phyloP scores from a whole-genome alignment of 495 filamentous ascomycete species.

The Apiosordaria backusii region DNA sequence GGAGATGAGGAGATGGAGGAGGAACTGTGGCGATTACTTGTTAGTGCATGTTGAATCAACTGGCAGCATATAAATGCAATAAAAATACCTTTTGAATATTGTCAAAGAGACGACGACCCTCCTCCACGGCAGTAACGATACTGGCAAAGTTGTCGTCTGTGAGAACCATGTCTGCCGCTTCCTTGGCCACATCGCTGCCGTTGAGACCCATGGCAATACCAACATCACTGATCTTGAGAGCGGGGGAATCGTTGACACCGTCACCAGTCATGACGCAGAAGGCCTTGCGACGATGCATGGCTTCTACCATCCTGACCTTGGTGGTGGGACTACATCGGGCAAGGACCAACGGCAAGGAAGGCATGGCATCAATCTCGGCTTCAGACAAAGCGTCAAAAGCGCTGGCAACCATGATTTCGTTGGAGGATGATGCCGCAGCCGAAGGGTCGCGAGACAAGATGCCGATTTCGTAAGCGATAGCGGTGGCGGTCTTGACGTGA shows the following conservation, averaged over 20 bases:
- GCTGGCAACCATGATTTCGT: conserved; percentile 57
- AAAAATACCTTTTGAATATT: conserved; percentile 65
- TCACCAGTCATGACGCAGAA: conserved; percentile 70
- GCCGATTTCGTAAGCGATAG: conserved; percentile 72
- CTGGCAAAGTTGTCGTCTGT: conserved; percentile 85
- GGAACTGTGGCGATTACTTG: conserved; percentile 49
- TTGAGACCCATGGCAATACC: conserved; percentile 83
- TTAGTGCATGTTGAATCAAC: not conserved
- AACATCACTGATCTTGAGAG: conserved; percentile 72
- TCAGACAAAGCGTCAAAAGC: conserved; percentile 60
- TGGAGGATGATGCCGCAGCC: conserved; percentile 42
- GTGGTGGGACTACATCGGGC: conserved; percentile 63
- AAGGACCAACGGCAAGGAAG: conserved; percentile 58
- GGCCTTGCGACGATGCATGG: conserved; percentile 59
- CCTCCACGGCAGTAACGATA: conserved; percentile 69
- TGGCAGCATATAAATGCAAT: conserved; percentile 51
- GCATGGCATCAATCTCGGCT: conserved; percentile 53
- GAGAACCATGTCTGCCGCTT: conserved; percentile 80
- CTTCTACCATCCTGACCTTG: conserved; percentile 65
- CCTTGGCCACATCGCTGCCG: conserved; percentile 85
- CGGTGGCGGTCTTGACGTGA: conserved; percentile 67
- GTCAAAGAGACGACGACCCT: conserved; percentile 69
- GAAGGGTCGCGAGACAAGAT: conserved; percentile 57
- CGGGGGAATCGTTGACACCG: conserved; percentile 81
- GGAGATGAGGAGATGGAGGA: conserved; percentile 69